These are phyloP conservation scores for Cyamopsis tetragonoloba DNA, from an alignment of 306 rosid genomes.

Conservation along the genomic window DNA sequence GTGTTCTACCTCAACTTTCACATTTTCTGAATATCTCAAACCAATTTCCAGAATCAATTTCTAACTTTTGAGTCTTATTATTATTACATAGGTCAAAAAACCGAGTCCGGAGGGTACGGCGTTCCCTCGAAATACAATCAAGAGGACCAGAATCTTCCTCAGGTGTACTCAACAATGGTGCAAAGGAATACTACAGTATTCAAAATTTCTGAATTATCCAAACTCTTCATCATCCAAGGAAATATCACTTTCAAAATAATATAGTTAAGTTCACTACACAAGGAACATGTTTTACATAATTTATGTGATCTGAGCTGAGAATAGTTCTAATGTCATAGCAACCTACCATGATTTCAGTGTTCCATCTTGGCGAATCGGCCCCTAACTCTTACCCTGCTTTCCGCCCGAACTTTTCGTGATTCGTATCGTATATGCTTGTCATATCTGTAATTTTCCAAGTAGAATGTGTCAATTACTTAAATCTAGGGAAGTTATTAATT, in stretches of 20 bases:
- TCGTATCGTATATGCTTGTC: conserved; percentile 86
- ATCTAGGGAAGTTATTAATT: background rate
- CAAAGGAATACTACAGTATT: too few species aligned
- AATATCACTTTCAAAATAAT: conserved; percentile 10
- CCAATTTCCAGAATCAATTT: background rate
- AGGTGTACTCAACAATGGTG: background rate
- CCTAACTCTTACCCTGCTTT: conserved; percentile 68
- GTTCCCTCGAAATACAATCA: background rate
- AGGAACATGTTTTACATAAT: background rate
- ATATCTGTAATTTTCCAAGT: conserved; percentile 51
- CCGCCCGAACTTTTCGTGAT: conserved; percentile 82
- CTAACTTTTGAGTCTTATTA: background rate
- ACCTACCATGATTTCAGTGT: conserved; percentile 43
- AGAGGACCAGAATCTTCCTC: conserved; percentile 7
- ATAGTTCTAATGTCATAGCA: background rate
- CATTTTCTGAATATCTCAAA: background rate
- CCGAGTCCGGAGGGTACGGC: background rate
- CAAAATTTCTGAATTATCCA: background rate
- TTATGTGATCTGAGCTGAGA: background rate
- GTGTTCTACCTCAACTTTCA: background rate
- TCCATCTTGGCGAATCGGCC: conserved; percentile 84
- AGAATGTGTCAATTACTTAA: conserved; percentile 13
- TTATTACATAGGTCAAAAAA: background rate
- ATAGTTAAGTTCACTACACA: conserved; percentile 16
- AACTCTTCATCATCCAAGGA: conserved; percentile 12